These are phyloP conservation scores for Collybia sordida DNA, from an alignment of 768 basidiomycete species.

Conservation along the genomic window DNA sequence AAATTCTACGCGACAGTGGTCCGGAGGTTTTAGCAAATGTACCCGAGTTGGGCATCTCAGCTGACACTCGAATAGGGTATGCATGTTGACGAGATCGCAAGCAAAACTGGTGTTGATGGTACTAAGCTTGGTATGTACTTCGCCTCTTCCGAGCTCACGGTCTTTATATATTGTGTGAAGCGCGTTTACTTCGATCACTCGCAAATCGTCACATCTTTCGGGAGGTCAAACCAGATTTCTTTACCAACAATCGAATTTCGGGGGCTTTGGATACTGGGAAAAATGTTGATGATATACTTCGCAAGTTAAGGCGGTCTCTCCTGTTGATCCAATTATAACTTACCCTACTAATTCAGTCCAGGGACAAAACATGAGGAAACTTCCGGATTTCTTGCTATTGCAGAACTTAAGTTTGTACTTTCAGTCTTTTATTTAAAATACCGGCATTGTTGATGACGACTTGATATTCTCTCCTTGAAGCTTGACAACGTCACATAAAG, in stretches of 20 bases:
- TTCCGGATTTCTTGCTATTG: conserved; percentile 23
- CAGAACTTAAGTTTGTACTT: conserved; percentile 20
- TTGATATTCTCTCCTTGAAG: no score
- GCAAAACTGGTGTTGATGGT: conserved; percentile 26
- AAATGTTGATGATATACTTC: conserved; percentile 21
- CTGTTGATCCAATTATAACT: neutral
- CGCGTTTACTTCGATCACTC: conserved; percentile 31
- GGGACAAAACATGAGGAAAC: conserved; percentile 25
- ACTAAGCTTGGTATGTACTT: conserved; percentile 31
- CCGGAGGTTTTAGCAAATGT: conserved; percentile 18
- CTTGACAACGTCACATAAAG: conserved; percentile 20
- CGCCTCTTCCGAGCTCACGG: neutral
- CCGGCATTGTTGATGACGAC: neutral
- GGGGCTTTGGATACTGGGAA: conserved; percentile 29
- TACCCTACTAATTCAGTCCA: conserved; percentile 15
- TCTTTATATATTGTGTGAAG: conserved; percentile 6
- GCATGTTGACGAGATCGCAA: conserved; percentile 36
- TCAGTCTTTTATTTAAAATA: neutral
- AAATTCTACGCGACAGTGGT: conserved; percentile 32
- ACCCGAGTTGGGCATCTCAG: neutral
- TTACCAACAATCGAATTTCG: conserved; percentile 34
- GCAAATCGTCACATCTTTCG: conserved; percentile 33
- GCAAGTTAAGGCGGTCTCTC: conserved; percentile 16
- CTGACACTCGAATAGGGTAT: conserved; percentile 22
- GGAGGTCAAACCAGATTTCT: conserved; percentile 35